Percentiles rank a stretch among this genome's conserved stretches.
phyloP scores from a whole-genome alignment of 2,329 filamentous ascomycete species.

The Xylaria sp. region DNA sequence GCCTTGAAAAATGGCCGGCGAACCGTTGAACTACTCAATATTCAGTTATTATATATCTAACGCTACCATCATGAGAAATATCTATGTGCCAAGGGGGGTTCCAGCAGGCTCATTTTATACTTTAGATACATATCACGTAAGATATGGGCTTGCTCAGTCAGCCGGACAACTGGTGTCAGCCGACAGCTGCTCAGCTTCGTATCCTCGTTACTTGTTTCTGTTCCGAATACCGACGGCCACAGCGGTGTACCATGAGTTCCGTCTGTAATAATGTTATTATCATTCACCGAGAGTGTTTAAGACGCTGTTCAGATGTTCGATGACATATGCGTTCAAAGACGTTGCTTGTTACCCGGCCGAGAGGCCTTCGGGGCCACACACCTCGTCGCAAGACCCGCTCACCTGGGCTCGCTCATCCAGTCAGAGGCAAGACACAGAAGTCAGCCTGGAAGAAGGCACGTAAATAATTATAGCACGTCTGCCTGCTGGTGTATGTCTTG shows the following conservation, averaged over 20 bases:
- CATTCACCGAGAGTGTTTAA: not conserved
- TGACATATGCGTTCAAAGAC: not conserved
- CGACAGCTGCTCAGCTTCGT: not conserved
- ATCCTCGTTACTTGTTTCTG: not conserved
- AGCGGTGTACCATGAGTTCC: not conserved
- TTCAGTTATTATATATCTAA: not conserved
- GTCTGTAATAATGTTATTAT: not conserved
- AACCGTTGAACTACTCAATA: not conserved
- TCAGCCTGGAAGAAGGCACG: conserved; percentile 22
- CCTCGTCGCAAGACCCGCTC: conserved; percentile 31
- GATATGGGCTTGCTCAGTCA: conserved; percentile 1
- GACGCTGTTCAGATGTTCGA: conserved; percentile 11
- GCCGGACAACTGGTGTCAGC: conserved; percentile 16
- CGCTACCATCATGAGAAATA: not conserved
- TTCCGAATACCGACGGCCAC: not conserved
- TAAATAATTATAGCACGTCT: conserved; percentile 23
- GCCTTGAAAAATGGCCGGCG: not conserved
- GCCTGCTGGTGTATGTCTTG: conserved; percentile 27
- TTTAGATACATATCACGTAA: too few relatives aligned
- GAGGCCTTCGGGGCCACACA: conserved; percentile 17
- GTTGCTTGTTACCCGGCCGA: not conserved
- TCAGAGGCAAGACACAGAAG: conserved; percentile 13
- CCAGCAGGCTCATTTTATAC: not conserved
- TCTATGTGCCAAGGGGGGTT: not conserved
- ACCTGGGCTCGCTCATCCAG: conserved; percentile 29